phyloP scores from a whole-genome alignment of 2,329 filamentous ascomycete species.

The Apiospora arundinis region DNA sequence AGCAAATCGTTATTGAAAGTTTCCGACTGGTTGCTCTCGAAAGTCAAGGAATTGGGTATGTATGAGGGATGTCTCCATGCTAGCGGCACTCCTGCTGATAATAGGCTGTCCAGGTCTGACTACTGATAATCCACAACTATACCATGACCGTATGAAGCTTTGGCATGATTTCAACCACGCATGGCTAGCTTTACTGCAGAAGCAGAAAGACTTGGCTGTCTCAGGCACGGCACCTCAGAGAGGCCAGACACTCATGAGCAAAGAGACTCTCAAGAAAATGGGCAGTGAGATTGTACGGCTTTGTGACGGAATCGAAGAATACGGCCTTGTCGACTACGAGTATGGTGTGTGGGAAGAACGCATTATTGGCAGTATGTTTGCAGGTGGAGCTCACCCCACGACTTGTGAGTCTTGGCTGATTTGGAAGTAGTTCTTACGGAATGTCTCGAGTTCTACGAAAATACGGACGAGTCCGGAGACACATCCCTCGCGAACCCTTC shows the following conservation, averaged over 20 bases:
- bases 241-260: constrained; percentile 68
- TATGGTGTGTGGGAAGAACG: constrained; percentile 96
- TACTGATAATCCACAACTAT: constrained; percentile 78
- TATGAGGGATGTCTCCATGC: constrained; percentile 24
- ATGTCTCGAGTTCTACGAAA: constrained; percentile 54
- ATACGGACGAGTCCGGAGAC: constrained; percentile 34
- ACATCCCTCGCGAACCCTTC: neutral
- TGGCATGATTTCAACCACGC: constrained; percentile 96
- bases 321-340: constrained; percentile 96
- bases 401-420: constrained; percentile 25
- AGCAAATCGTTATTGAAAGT: constrained; percentile 59
- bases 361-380: constrained; percentile 77
- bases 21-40: constrained; percentile 61
- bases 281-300: constrained; percentile 81
- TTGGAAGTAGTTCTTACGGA: constrained; percentile 39
- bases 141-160: constrained; percentile 78
- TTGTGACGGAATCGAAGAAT: constrained; percentile 85
- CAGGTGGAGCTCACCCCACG: neutral
- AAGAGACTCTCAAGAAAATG: constrained; percentile 76
- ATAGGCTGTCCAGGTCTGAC: constrained; percentile 69
- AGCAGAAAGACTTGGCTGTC: constrained; percentile 78
- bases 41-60: constrained; percentile 62
- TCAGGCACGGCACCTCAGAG: constrained; percentile 64
- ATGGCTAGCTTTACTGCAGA: constrained; percentile 84
- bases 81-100: neutral